Evolutionary conservation across 306 rosid genomes (phyloP).

Genomic region (Spatholobus suberectus): DNA sequence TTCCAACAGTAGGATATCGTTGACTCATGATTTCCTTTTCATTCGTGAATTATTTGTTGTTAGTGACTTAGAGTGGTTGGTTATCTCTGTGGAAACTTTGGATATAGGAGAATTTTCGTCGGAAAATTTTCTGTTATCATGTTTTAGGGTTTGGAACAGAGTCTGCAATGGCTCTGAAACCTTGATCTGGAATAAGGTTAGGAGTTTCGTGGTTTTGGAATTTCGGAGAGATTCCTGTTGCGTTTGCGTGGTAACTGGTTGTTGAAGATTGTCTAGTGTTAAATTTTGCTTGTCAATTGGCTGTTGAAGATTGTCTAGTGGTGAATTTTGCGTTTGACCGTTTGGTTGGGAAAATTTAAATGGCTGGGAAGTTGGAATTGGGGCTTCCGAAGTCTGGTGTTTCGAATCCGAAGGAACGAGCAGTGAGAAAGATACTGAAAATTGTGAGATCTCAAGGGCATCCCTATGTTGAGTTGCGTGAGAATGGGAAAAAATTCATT

Average conservation of each 20-base stretch:
- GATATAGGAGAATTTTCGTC: background rate
- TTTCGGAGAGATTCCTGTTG: slow-evolving; percentile 32
- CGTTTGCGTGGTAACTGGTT: slow-evolving; percentile 27
- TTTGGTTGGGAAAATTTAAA: slow-evolving; percentile 48
- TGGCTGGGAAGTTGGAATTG: slow-evolving; percentile 70
- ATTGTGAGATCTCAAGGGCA: slow-evolving; percentile 87
- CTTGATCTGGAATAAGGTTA: slow-evolving; percentile 25
- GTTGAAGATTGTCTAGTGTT: slow-evolving; percentile 25
- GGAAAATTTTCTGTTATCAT: slow-evolving; percentile 31
- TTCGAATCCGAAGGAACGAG: slow-evolving; percentile 64
- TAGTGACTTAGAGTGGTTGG: background rate
- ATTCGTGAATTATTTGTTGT: slow-evolving; percentile 29
- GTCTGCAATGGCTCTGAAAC: slow-evolving; percentile 18
- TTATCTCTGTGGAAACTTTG: background rate
- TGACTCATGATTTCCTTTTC: slow-evolving; percentile 34
- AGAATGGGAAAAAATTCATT: slow-evolving; percentile 74
- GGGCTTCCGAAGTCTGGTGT: slow-evolving; percentile 53
- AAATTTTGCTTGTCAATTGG: no score
- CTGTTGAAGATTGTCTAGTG: slow-evolving; percentile 28
- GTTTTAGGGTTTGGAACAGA: slow-evolving; percentile 44
- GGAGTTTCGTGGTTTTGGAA: slow-evolving; percentile 26
- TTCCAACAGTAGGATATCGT: slow-evolving; percentile 36
- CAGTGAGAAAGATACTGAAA: slow-evolving; percentile 71
- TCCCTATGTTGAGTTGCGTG: slow-evolving; percentile 79
- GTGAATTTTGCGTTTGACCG: slow-evolving; percentile 37